phyloP scores from a whole-genome alignment of 176 grass and related monocot species.

The sorghum (Sorghum bicolor) region Sorghum_bicolor_NCBIv3 NC_012873.2:9452001-9452500 shows the following conservation, averaged over 20 bases:
- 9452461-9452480: constrained; percentile 71
- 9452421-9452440: constrained; percentile 89
- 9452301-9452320: constrained; percentile 96
- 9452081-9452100: constrained; percentile 88
- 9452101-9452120: constrained; percentile 81
- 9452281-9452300: constrained; percentile 93
- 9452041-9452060: constrained; percentile 88
- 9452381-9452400: constrained; percentile 62
- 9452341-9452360: constrained; percentile 89
- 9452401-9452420: constrained; percentile 81
- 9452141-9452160: constrained; percentile 63
- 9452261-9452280: constrained; percentile 71
- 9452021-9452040: neutral
- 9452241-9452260: constrained; percentile 89
- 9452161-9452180: constrained; percentile 67
- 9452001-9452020: neutral
- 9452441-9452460: constrained; percentile 88
- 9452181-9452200: constrained; percentile 59
- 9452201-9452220: constrained; percentile 56
- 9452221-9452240: constrained; percentile 63
- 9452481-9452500: too few species aligned
- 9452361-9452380: constrained; percentile 79
- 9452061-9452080: constrained; percentile 83
- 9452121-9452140: constrained; percentile 61
- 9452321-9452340: constrained; percentile 96